Base-by-base conservation (phyloP, 2,329 filamentous ascomycete species). In the Botrytis deweyae region DNA sequence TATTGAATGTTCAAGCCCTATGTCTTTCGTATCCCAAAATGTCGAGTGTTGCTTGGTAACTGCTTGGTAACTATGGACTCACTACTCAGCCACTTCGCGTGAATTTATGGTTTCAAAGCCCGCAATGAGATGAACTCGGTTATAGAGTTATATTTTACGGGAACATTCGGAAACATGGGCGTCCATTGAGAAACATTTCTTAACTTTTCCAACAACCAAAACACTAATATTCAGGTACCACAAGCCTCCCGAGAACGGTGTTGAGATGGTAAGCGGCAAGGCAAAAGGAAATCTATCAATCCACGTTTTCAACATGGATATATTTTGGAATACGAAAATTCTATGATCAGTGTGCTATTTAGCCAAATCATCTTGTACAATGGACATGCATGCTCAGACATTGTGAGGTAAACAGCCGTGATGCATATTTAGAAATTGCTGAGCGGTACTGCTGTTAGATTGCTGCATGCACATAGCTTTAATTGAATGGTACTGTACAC, bases 261-360 rank as follows among this genome's bases (percentile, higher is more conserved):
- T 29, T 68, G 65, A 67, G 46, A 42, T 68, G 36, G 36, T 55
- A 38, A 20, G 40, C 66, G 66, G 36, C 46, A 68, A 22, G 49
- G 66, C 66, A 58, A 68, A 68, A 68, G 8, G 25, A 68, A 58
- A 68, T 68, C 49, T 68, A 58, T 22, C 49, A 29, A 25, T 16
- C 66, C 66, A 68, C 66, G 66, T 68, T 68, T 68, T 68, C 14
- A 29, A 10, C 66, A 68, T 68, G 66, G 66, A 42, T 68, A 42
- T 33, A 33, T 52, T 18, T 68, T 33, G 36, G 36, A 58, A 68
- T 68, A 58, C 46, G 66, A 68, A 44, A 42, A 58, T 40, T 58
- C 10, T 68, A 68, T 42, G 66, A 49, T 49, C 66, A 52, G 66
- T n/a, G 52, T 55, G 10, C 36, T 33, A 33, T 58, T 58, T 42